Evolutionary conservation across 257 asterid genomes (phyloP), one percentile per base, ranked within the genome.

Genomic region (Lycium ferocissimum): DNA sequence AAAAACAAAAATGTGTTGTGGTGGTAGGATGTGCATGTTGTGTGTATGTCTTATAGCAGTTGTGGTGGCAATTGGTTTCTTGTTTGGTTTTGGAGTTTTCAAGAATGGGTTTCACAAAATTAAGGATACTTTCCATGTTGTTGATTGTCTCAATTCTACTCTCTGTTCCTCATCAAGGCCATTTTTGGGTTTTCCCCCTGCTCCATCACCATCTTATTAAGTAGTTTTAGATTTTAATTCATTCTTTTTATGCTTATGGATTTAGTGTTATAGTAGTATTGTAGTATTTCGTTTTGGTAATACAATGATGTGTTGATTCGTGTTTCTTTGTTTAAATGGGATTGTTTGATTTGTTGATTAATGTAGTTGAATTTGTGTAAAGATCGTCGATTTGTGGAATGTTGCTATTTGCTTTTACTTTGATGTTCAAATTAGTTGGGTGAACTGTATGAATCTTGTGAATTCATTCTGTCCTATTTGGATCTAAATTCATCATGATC

Each of bases 41-140:
- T 90, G 92, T 89, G 67, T 89, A 63, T 93, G 94, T 22, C 15
- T 93, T 14, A 51, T 91, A 13, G 33, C 87, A n/a, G 80, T 89
- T 90, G 95, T 87, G 80, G 65, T 94, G 2, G 92, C 91, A 22
- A 84, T 93, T n/a, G 97, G 95, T 2, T 38, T 92, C 40, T 81
- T 93, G 15, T 93, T 94, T 80, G 98, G 97, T n/a, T 94, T 94
- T 82, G 98, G 98, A 6, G 93, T 94, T 53, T 92, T 91, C 91
- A 84, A 87, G 89, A 84, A 93, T 86, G 94, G 98, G 1, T 92
- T 92, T 85, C 90, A 91, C 83, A 94, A 93, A 90, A 5, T 92
- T 67, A 87, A 90, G 87, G 89, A 92, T 54, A 83, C 90, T 6
- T 4, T 92, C 15, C 92, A 92, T 70, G 84, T 37, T 33, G 66